Evolutionary conservation across 169 alveolate species (phyloP).

Genomic region (Plasmodium yoelii): DNA sequence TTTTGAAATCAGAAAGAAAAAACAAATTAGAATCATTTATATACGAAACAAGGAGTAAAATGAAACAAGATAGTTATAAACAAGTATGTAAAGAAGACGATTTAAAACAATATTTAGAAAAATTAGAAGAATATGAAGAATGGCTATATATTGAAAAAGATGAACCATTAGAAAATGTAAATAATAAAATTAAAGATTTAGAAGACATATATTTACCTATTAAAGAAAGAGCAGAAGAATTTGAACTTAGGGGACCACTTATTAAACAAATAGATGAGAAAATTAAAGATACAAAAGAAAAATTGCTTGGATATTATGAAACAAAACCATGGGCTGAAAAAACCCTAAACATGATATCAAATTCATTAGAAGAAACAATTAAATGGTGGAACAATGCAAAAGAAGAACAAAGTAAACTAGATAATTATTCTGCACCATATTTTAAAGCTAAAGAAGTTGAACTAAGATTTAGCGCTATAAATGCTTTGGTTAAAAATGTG

Average conservation of each 20-base stretch:
- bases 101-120: constrained; percentile 30
- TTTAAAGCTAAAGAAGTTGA: constrained; percentile 73
- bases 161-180: constrained; percentile 76
- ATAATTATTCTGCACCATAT: constrained; percentile 65
- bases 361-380: constrained; percentile 58
- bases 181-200: constrained; percentile 48
- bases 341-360: constrained; percentile 47
- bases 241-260: constrained; percentile 28
- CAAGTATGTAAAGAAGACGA: constrained; percentile 59
- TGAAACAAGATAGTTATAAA: constrained; percentile 73
- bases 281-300: constrained; percentile 46
- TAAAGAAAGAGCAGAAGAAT: constrained; percentile 77
- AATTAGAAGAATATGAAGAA: constrained; percentile 75
- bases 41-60: constrained; percentile 72
- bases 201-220: constrained; percentile 62
- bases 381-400: constrained; percentile 58
- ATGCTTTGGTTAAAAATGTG: constrained; percentile 18
- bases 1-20: constrained; percentile 63
- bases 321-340: constrained; percentile 75
- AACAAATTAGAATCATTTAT: constrained; percentile 66
- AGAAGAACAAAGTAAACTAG: constrained; percentile 77
- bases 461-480: constrained; percentile 19
- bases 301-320: constrained; percentile 18
- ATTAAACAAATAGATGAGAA: constrained; percentile 46
- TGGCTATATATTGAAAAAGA: constrained; percentile 74